Conservation (phyloP, 495 filamentous ascomycete genomes). For the Hypoxylon fragiforme region DNA sequence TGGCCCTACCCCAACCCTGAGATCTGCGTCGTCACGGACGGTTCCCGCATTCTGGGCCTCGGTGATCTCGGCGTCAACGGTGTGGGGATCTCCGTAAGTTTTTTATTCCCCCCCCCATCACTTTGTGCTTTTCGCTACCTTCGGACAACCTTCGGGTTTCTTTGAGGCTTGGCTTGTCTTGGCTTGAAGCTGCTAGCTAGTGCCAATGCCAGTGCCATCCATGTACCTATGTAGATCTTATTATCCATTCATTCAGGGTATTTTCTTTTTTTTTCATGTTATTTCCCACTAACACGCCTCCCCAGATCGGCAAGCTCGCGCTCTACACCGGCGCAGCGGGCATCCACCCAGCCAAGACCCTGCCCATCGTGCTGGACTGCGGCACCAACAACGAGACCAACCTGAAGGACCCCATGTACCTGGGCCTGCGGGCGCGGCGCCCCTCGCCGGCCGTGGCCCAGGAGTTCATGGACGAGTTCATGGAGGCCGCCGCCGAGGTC, state of each 20-base stretch:
- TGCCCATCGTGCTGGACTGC: slow-evolving; percentile 88
- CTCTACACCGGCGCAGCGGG: slow-evolving; percentile 96
- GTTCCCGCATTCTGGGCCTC: slow-evolving; percentile 91
- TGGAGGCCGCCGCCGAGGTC: slow-evolving; percentile 84
- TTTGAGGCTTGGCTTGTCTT: slow-evolving; percentile 12
- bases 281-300: too few relatives aligned
- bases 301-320: slow-evolving; percentile 78
- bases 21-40: slow-evolving; percentile 96
- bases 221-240: too few relatives aligned
- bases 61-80: slow-evolving; percentile 97
- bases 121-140: too few relatives aligned
- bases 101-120: too few relatives aligned
- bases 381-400: slow-evolving; percentile 89
- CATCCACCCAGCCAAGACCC: slow-evolving; percentile 88
- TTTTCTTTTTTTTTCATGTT: too few relatives aligned
- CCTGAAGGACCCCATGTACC: slow-evolving; percentile 89
- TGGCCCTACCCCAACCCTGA: slow-evolving; percentile 88
- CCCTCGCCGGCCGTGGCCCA: slow-evolving; percentile 77
- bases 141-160: too few relatives aligned
- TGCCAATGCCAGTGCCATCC: too few relatives aligned
- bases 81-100: slow-evolving; percentile 93
- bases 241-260: too few relatives aligned
- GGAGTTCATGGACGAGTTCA: slow-evolving; percentile 97
- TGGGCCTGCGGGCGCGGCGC: slow-evolving; percentile 84
- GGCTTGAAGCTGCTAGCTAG: too few relatives aligned